Percentiles rank a stretch among this genome's conserved stretches.
Conservation (phyloP, 2,329 filamentous ascomycete species). For the Calcarisporium arbuscula region DNA sequence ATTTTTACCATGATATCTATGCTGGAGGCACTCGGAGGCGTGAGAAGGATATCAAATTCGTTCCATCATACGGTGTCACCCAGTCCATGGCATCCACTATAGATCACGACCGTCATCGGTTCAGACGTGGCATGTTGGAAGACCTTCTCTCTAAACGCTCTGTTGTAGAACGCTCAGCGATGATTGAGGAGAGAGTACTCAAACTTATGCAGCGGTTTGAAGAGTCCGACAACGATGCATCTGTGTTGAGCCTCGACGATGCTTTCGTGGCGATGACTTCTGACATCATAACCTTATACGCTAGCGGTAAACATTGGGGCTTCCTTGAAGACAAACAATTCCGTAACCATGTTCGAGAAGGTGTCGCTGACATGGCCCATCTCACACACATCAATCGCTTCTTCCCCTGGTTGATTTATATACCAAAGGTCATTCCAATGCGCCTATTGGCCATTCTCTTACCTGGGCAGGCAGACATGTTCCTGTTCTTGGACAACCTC, state of each 20-base stretch:
- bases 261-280: slow-evolving; percentile 3
- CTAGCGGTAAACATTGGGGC: slow-evolving; percentile 1
- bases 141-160: slow-evolving; percentile 11
- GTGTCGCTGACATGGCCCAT: no score
- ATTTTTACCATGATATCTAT: slow-evolving; percentile 15
- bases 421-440: no score
- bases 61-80: slow-evolving; percentile 2
- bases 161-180: background rate
- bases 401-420: no score
- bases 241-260: slow-evolving; percentile 1
- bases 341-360: no score
- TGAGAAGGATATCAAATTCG: slow-evolving; percentile 5
- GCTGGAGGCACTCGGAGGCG: slow-evolving; percentile 1
- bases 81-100: slow-evolving; percentile 2
- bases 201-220: no score
- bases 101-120: slow-evolving; percentile 3
- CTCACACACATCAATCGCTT: no score
- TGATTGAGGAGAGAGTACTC: background rate
- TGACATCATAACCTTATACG: slow-evolving; percentile 3
- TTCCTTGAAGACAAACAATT: background rate
- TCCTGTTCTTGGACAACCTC: no score
- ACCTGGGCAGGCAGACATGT: no score
- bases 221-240: no score
- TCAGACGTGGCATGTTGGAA: slow-evolving; percentile 2
- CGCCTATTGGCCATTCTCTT: no score